Evolutionary conservation across 805 yeast genomes (phyloP).

Genomic region (Ogataea methanolica): DNA sequence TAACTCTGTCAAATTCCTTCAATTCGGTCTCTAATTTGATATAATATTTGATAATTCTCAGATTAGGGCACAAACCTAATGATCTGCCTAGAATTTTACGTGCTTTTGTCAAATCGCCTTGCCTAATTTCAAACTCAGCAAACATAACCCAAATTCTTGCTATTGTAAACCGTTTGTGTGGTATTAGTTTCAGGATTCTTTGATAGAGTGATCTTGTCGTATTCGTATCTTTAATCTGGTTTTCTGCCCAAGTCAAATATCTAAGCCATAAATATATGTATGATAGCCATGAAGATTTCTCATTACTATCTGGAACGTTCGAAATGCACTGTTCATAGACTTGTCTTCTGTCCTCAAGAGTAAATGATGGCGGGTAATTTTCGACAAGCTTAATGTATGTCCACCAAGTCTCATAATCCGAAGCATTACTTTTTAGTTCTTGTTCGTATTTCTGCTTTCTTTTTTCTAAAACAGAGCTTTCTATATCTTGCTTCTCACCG

Average conservation of each 20-base stretch:
- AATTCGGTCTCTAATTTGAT: constrained; percentile 61
- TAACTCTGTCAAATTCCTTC: constrained; percentile 76
- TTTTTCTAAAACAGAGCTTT: constrained; percentile 46
- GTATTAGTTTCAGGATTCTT: constrained; percentile 43
- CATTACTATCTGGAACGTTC: constrained; percentile 33
- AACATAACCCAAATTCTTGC: constrained; percentile 69
- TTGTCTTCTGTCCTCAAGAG: constrained; percentile 28
- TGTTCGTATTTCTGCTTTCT: constrained; percentile 53
- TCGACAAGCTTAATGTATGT: constrained; percentile 50
- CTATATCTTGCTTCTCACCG: constrained; percentile 54
- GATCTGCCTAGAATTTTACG: constrained; percentile 69
- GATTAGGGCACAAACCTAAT: constrained; percentile 63
- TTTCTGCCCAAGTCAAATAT: constrained; percentile 60
- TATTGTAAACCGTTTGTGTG: constrained; percentile 60
- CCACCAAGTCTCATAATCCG: constrained; percentile 85
- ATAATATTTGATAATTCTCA: constrained; percentile 56
- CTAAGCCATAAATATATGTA: constrained; percentile 70
- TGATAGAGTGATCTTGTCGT: constrained; percentile 49
- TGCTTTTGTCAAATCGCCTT: constrained; percentile 44
- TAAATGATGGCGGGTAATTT: constrained; percentile 25
- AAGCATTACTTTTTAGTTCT: constrained; percentile 40
- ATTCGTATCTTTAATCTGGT: constrained; percentile 35
- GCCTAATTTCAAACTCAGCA: constrained; percentile 72
- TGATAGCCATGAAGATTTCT: constrained; percentile 51
- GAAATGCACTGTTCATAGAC: constrained; percentile 43